Conservation (phyloP, 2,329 filamentous ascomycete species). For the Colletotrichum destructivum region DNA sequence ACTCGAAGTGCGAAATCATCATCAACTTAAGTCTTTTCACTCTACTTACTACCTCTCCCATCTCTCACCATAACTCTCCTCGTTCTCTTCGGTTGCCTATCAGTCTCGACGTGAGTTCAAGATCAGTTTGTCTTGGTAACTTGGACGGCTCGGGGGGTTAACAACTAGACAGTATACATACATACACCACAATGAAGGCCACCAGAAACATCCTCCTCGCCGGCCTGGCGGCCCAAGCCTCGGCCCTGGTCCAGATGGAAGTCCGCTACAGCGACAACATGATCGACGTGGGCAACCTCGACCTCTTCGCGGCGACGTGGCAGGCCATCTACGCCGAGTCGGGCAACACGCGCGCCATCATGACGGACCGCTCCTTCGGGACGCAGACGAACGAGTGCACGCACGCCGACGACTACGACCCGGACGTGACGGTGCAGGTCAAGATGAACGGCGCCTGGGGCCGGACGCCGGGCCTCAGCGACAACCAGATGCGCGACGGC, state of each 20-base stretch:
- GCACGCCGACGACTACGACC: slow-evolving; percentile 21
- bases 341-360: slow-evolving; percentile 40
- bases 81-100: neutral
- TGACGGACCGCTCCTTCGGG: slow-evolving; percentile 32
- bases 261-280: slow-evolving; percentile 42
- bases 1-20: no score
- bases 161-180: neutral
- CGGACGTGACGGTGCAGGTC: slow-evolving; percentile 38
- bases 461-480: slow-evolving; percentile 24
- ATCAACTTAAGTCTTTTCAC: neutral
- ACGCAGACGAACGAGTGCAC: slow-evolving; percentile 40
- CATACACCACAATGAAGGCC: slow-evolving; percentile 30
- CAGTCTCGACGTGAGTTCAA: neutral
- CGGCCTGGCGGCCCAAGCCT: slow-evolving; percentile 28
- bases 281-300: slow-evolving; percentile 43
- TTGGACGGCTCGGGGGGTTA: neutral
- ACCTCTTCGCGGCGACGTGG: slow-evolving; percentile 40
- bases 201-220: slow-evolving; percentile 25
- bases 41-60: neutral
- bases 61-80: neutral
- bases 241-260: slow-evolving; percentile 39
- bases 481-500: slow-evolving; percentile 42
- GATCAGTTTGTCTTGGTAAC: neutral
- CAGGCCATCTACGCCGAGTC: slow-evolving; percentile 40
- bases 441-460: slow-evolving; percentile 43